A percentile compares a stretch with the other conserved stretches of the same genome.
Conservation (phyloP, 257 asterid species). For the Solanum tacnaense region DNA sequence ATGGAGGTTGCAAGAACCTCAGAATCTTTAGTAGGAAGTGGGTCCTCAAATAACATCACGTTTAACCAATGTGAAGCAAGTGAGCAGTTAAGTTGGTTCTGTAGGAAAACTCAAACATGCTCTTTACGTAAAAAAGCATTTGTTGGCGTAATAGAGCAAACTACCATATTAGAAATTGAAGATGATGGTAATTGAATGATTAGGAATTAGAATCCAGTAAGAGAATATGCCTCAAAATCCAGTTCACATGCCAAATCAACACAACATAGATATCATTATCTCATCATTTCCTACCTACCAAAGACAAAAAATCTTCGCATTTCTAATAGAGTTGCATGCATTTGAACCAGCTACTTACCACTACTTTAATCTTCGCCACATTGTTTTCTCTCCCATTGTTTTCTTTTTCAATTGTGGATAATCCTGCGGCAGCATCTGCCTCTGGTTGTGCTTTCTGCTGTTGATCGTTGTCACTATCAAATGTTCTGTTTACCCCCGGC, state of each 20-base stretch:
- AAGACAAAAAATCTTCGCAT: background rate
- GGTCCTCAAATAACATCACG: background rate
- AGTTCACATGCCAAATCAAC: background rate
- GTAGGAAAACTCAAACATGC: background rate
- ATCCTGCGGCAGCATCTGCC: conserved; percentile 39
- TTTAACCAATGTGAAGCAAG: background rate
- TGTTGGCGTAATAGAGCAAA: background rate
- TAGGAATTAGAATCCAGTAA: background rate
- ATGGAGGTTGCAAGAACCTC: background rate
- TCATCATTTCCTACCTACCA: background rate
- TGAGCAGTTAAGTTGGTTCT: background rate
- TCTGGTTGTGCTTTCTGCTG: conserved; percentile 52
- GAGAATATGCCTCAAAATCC: background rate
- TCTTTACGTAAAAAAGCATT: background rate
- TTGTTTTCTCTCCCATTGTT: conserved; percentile 67
- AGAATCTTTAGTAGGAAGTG: background rate
- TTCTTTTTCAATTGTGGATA: conserved; percentile 54
- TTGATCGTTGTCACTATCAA: conserved; percentile 60
- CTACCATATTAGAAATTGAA: background rate
- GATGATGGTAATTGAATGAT: background rate
- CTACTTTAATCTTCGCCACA: conserved; percentile 97
- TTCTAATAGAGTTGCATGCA: background rate
- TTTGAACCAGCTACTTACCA: conserved; percentile 45
- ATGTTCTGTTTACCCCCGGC: conserved; percentile 70
- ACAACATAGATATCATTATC: background rate